Evolutionary conservation across 2,329 filamentous ascomycete species (phyloP).

Genomic region (Alternaria arborescens): DNA sequence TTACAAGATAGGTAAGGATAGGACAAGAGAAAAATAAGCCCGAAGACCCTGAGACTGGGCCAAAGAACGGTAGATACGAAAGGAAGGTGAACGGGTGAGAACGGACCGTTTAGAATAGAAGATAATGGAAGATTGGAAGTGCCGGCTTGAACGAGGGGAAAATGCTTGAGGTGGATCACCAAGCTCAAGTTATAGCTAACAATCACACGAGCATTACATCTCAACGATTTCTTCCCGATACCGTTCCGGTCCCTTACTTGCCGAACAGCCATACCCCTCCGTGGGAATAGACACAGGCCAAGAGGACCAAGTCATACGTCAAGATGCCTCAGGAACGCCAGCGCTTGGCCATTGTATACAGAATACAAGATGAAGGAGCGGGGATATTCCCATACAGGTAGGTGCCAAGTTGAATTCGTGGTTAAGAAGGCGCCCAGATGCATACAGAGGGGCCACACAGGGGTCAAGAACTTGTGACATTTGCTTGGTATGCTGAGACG

Average conservation of each 20-base stretch:
- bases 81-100: background rate
- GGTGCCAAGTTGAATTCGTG: slow-evolving; percentile 17
- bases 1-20: slow-evolving; percentile 16
- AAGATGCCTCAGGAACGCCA: slow-evolving; percentile 20
- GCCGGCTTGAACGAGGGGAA: background rate
- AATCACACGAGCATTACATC: slow-evolving; percentile 1
- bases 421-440: slow-evolving; percentile 20
- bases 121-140: slow-evolving; percentile 9
- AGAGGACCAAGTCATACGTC: slow-evolving; percentile 41
- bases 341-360: slow-evolving; percentile 20
- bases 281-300: slow-evolving; percentile 27
- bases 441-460: slow-evolving; percentile 13
- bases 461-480: slow-evolving; percentile 33
- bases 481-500: slow-evolving; percentile 28
- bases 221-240: background rate
- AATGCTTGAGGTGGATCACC: slow-evolving; percentile 5
- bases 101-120: slow-evolving; percentile 4
- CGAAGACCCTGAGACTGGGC: slow-evolving; percentile 21
- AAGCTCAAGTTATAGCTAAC: slow-evolving; percentile 24
- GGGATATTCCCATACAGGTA: slow-evolving; percentile 9
- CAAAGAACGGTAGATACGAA: slow-evolving; percentile 9
- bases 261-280: slow-evolving; percentile 8
- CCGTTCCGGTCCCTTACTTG: background rate
- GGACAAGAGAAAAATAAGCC: slow-evolving; percentile 11
- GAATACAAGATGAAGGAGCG: slow-evolving; percentile 16